Evolutionary conservation across 768 basidiomycete species (phyloP).

Genomic region (Russula dissimulans): DNA sequence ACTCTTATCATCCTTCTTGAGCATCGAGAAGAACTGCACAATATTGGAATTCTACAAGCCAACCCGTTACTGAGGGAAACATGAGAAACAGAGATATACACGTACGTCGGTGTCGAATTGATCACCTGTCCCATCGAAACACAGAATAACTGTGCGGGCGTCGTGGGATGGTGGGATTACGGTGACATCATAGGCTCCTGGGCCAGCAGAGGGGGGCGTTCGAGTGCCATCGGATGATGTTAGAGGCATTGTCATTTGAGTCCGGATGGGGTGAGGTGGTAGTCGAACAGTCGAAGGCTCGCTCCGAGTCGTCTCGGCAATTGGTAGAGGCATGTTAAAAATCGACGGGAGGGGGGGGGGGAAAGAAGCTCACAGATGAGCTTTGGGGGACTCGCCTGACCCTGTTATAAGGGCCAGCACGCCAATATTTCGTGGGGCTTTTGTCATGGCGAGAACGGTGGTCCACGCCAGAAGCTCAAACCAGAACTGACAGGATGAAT

Average conservation of each 20-base stretch:
- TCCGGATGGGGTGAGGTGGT: not conserved
- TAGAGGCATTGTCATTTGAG: not conserved
- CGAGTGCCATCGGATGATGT: too few species aligned
- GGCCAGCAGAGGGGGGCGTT: not conserved
- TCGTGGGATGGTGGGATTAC: slow-evolving; percentile 21
- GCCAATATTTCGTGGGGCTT: not conserved
- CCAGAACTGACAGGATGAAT: not conserved
- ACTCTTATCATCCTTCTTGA: slow-evolving; percentile 53
- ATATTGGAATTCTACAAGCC: slow-evolving; percentile 58
- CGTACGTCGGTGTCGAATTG: slow-evolving; percentile 59
- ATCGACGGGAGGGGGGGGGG: not conserved
- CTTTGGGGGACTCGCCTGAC: not conserved
- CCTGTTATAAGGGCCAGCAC: not conserved
- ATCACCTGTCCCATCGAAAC: slow-evolving; percentile 60
- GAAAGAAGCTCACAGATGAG: not conserved
- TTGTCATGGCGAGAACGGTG: not conserved
- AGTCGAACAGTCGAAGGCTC: not conserved
- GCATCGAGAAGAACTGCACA: slow-evolving; percentile 56
- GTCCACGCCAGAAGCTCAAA: not conserved
- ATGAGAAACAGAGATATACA: not conserved
- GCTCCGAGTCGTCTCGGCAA: not conserved
- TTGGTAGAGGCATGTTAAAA: slow-evolving; percentile 4
- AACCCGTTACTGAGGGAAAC: not conserved
- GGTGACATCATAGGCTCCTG: not conserved
- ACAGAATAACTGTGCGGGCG: slow-evolving; percentile 50